Evolutionary conservation across 768 basidiomycete species (phyloP), one percentile per base, ranked within the genome.

Genomic region (Phaeotremella skinneri): DNA sequence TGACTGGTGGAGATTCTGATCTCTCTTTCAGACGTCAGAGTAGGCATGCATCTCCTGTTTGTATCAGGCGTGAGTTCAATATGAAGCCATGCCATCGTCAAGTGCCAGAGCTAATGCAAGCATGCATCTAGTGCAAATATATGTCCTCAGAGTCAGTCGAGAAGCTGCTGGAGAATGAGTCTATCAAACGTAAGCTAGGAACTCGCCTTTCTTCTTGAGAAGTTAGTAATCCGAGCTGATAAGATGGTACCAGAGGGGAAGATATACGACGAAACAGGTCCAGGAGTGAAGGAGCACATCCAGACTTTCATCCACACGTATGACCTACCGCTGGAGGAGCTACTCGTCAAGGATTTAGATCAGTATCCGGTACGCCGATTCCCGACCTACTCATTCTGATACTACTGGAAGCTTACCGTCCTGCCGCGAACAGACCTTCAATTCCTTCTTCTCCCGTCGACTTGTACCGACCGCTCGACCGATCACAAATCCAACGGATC

Each of bases 401-500:
- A n/a, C n/a, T n/a, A n/a, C n/a, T n/a, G n/a, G n/a, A n/a, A n/a
- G n/a, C n/a, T n/a, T n/a, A n/a, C n/a, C n/a, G n/a, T n/a, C n/a
- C n/a, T n/a, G n/a, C n/a, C 43, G 7, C 23, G 9, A 7, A 7
- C 45, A 78, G 66, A 84, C 78, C 13, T 89, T 91, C 81, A 91
- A 91, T 76, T 81, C 85, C 4, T 90, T 91, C 80, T 91, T 91
- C 79, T 82, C 70, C 47, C 79, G 86, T 41, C 81, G 83, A 67
- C 79, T 90, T 52, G 81, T 81, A 57, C 79, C 83, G 0, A 82
- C 74, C 3, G 85, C 84, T 3, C 83, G 89, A 4, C 86, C 86
- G 0, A 81, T 87, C 29, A 80, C 84, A 50, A 80, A 82, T 6
- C 81, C 79, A 4, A 76, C 81, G 1, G 82, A 87, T 57, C 80